Conservation (phyloP, 2,329 filamentous ascomycete species). For the Knoxdaviesia proteae region DNA sequence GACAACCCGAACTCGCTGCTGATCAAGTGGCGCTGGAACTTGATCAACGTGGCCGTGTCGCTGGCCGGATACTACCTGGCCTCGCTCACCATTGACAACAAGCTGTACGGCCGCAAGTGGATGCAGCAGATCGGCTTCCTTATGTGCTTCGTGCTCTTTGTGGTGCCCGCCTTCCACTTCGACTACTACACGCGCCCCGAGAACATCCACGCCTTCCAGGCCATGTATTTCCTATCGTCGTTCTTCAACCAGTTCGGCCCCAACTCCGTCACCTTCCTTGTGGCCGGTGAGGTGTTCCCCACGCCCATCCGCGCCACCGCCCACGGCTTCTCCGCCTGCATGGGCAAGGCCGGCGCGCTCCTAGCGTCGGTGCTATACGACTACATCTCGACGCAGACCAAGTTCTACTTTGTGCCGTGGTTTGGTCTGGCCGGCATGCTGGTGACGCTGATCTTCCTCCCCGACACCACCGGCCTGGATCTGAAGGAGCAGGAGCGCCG, state of each 20-base stretch:
- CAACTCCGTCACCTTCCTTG: conserved; percentile 90
- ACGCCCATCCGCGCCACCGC: conserved; percentile 83
- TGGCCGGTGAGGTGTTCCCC: conserved; percentile 90
- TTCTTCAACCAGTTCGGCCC: conserved; percentile 99
- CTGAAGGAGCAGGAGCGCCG: conserved; percentile 93
- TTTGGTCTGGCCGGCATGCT: conserved; percentile 77
- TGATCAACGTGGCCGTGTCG: conserved; percentile 76
- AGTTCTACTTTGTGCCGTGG: conserved; percentile 89
- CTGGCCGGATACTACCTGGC: conserved; percentile 79
- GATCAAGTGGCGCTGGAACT: conserved; percentile 77
- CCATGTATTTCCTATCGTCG: conserved; percentile 93
- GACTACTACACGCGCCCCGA: conserved; percentile 54
- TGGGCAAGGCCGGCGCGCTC: conserved; percentile 75
- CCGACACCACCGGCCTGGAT: conserved; percentile 92
- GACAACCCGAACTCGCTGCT: conserved; percentile 51
- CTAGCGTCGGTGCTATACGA: conserved; percentile 79
- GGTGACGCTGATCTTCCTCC: conserved; percentile 67
- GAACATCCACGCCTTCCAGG: conserved; percentile 75
- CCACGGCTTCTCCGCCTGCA: conserved; percentile 83
- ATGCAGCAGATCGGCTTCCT: conserved; percentile 94
- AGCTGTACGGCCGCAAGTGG: conserved; percentile 85
- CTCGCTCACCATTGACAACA: conserved; percentile 80
- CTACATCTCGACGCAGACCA: conserved; percentile 69
- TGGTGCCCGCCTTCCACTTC: conserved; percentile 77
- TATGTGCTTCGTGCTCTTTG: conserved; percentile 82